Evolutionary conservation across 2,329 filamentous ascomycete genomes (phyloP), one percentile per base, ranked within the genome.

Genomic region (Fusarium torreyae): DNA sequence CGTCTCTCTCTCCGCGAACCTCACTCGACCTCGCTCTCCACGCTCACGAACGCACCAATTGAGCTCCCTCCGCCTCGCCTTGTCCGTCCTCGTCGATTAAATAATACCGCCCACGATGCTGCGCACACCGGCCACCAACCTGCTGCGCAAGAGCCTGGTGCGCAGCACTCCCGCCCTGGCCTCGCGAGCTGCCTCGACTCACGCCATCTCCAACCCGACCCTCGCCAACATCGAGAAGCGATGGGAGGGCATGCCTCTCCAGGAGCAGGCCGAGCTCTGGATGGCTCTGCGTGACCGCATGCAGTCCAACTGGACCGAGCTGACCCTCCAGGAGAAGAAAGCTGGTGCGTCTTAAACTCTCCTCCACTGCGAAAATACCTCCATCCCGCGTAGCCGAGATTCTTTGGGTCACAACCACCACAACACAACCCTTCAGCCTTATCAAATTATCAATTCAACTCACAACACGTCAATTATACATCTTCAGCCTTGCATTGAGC

Each of bases 191-290:
- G 85, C 88, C 77, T 89, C 92, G 76, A 92, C 92, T 75, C 94
- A 97, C 82, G 94, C 95, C 81, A 97, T 99, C 84, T 97, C 94
- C 79, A 98, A 98, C 87, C 96, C 97, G 75, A 98, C 94, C 63
- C 89, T 99, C 78, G 93, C 94, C 83, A 94, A 97, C 85, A 98
- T 99, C 80, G 96, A 99, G 91, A 98, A 97, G 91, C 89, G 96
- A 87, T 99, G 96, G 96, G 96, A 99, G 87, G 89, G 87, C 70
- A 94, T 98, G 93, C 94, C 95, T 63, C 94, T 96, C 71, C 94
- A 97, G 88, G 96, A 99, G 89, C 96, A 99, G 90, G 96, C 96
- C 74, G 96, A 99, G 81, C 87, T 99, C 77, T 99, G 96, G 96
- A 99, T 99, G 96, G 87, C 92, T 76, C 87, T 99, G 82, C 90